These are phyloP conservation scores for Amaranthus tricolor DNA, from an alignment of 179 eudicot species.

Conservation along the genomic window DNA sequence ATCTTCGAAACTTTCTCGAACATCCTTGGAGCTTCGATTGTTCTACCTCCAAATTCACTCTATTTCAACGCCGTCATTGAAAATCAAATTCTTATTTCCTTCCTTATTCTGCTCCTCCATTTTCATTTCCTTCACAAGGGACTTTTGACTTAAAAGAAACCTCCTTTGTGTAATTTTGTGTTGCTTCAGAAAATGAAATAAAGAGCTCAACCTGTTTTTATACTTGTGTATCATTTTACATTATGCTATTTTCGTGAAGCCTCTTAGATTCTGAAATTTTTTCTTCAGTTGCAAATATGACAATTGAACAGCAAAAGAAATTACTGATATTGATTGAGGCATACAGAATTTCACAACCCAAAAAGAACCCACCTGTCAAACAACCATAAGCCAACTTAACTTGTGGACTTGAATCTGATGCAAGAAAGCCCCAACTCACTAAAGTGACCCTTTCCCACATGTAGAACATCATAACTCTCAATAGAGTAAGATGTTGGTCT, in stretches of 20 bases:
- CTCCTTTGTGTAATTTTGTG: no score
- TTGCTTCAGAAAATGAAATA: no score
- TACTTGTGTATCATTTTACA: no score
- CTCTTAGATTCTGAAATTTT: no score
- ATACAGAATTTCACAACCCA: conserved; percentile 13
- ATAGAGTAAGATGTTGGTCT: conserved; percentile 52
- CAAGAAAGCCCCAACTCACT: conserved; percentile 55
- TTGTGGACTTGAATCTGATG: conserved; percentile 49
- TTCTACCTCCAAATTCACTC: conserved; percentile 3
- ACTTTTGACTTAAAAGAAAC: no score
- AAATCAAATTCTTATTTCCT: conserved; percentile 24
- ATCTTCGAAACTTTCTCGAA: conserved; percentile 35
- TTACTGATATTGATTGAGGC: not conserved
- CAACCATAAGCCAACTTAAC: conserved; percentile 71
- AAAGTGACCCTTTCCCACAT: conserved; percentile 79
- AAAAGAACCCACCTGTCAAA: conserved; percentile 64
- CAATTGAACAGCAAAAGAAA: no score
- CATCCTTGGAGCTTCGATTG: conserved; percentile 15
- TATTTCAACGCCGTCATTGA: conserved; percentile 31
- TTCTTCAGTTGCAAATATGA: no score
- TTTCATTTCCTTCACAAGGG: conserved; percentile 16
- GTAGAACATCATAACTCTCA: conserved; percentile 30
- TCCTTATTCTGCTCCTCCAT: conserved; percentile 12
- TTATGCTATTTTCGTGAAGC: no score
- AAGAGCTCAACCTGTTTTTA: no score